phyloP scores from a whole-genome alignment of 805 yeast species.

The Teunomyces aglyptinius region DNA sequence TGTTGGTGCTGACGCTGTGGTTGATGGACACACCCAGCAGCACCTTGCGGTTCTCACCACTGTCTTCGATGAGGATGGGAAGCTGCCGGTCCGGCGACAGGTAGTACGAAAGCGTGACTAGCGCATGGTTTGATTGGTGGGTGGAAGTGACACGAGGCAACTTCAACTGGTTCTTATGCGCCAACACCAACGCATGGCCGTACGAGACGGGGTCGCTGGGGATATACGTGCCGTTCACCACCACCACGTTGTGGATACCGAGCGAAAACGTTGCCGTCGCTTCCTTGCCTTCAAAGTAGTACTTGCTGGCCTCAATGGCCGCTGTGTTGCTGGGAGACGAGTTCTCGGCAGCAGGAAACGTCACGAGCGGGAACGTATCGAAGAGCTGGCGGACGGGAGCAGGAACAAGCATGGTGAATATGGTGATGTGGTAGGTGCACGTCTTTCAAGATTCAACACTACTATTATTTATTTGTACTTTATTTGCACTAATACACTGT shows the following conservation, averaged over 20 bases:
- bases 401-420: constrained; percentile 31
- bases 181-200: constrained; percentile 44
- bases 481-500: too few relatives aligned
- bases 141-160: constrained; percentile 4
- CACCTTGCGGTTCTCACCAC: not conserved
- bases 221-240: constrained; percentile 26
- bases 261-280: constrained; percentile 39
- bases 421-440: not conserved
- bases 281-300: constrained; percentile 11
- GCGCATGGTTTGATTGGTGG: constrained; percentile 20
- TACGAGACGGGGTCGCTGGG: constrained; percentile 64
- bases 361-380: constrained; percentile 50
- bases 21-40: constrained; percentile 5
- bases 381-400: constrained; percentile 43
- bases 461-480: too few relatives aligned
- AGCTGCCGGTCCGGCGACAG: constrained; percentile 50
- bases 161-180: constrained; percentile 41
- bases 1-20: constrained; percentile 6
- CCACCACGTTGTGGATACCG: constrained; percentile 50
- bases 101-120: constrained; percentile 47
- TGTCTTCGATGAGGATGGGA: constrained; percentile 54
- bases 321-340: constrained; percentile 12
- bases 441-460: too few relatives aligned
- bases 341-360: constrained; percentile 36
- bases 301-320: constrained; percentile 8